Percentiles rank a stretch among this genome's conserved stretches.
These are phyloP conservation scores for Begonia loranthoides DNA, from an alignment of 306 rosid genomes.

Conservation along the genomic window DNA sequence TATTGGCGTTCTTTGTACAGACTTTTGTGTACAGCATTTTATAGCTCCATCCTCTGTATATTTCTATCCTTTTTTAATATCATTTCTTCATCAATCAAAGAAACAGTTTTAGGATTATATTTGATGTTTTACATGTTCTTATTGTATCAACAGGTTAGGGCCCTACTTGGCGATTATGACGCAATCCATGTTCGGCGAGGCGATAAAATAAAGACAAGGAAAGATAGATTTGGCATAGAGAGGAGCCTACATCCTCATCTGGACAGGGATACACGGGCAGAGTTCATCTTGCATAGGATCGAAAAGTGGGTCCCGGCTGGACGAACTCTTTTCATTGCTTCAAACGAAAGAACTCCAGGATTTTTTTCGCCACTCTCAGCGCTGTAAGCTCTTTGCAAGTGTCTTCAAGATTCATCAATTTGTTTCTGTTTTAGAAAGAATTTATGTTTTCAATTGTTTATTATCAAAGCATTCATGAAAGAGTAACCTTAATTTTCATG, in stretches of 20 bases:
- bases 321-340: conserved; percentile 76
- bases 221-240: conserved; percentile 68
- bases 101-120: too few relatives aligned
- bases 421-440: too few relatives aligned
- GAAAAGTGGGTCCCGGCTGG: conserved; percentile 82
- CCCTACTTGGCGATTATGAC: conserved; percentile 46
- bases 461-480: too few relatives aligned
- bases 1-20: too few relatives aligned
- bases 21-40: too few relatives aligned
- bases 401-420: conserved; percentile 7
- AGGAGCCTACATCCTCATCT: conserved; percentile 84
- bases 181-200: conserved; percentile 99
- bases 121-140: too few relatives aligned
- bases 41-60: too few relatives aligned
- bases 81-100: too few relatives aligned
- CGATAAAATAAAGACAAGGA: conserved; percentile 83
- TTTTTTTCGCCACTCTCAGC: conserved; percentile 77
- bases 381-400: conserved; percentile 34
- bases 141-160: conserved; percentile 32
- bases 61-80: too few relatives aligned
- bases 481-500: too few relatives aligned
- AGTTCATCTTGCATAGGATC: conserved; percentile 64
- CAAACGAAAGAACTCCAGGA: conserved; percentile 86
- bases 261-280: conserved; percentile 82
- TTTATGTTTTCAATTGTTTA: too few relatives aligned